These are phyloP conservation scores for Pezicula carpinea DNA, from an alignment of 2,329 filamentous ascomycete genomes.

Conservation along the genomic window DNA sequence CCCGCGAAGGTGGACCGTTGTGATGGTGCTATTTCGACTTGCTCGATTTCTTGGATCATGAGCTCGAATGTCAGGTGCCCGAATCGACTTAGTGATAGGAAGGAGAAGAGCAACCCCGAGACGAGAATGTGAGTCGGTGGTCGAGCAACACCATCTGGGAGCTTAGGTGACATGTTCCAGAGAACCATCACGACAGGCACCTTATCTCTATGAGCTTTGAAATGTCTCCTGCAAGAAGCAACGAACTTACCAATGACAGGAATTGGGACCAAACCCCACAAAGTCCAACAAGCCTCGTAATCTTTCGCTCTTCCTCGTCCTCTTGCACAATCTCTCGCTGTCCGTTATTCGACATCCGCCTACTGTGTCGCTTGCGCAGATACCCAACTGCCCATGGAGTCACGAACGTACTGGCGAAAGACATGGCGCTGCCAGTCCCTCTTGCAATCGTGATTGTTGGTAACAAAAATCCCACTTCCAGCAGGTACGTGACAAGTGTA, in stretches of 20 bases:
- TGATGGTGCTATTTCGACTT: constrained; percentile 27
- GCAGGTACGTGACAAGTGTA: constrained; percentile 49
- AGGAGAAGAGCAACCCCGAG: constrained; percentile 29
- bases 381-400: constrained; percentile 42
- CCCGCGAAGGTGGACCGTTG: constrained; percentile 33
- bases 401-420: constrained; percentile 44
- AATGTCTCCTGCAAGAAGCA: not conserved
- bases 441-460: constrained; percentile 39
- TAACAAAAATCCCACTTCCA: constrained; percentile 42
- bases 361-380: constrained; percentile 10
- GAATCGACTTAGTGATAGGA: constrained; percentile 32
- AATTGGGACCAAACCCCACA: constrained; percentile 35
- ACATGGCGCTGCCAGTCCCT: constrained; percentile 39
- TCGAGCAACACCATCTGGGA: not conserved
- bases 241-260: constrained; percentile 29
- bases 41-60: constrained; percentile 35
- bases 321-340: constrained; percentile 4
- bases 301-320: constrained; percentile 19
- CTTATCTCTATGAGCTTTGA: constrained; percentile 10
- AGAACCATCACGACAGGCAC: constrained; percentile 30
- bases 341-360: not conserved
- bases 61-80: constrained; percentile 35
- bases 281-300: constrained; percentile 20
- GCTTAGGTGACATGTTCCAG: constrained; percentile 17
- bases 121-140: not conserved